Evolutionary conservation across 306 rosid genomes (phyloP), one percentile per base, ranked within the genome.

Genomic region (Rosa lucieae): DNA sequence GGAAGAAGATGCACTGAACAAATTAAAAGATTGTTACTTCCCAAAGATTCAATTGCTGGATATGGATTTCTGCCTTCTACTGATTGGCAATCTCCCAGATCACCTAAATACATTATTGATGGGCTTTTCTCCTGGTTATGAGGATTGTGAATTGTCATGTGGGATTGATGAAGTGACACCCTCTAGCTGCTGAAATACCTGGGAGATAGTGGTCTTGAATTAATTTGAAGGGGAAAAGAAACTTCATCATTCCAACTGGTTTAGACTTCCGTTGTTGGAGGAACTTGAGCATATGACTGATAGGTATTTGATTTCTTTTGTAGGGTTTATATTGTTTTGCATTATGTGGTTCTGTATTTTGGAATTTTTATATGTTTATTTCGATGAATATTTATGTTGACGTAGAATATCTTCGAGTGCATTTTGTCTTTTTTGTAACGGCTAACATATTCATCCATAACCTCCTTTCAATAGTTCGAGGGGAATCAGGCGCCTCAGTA

Each of bases 251-350:
- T 29, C 32, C 32, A 29, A 29, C 32, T 29, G 32, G 32, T 29
- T 29, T 29, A 29, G 32, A 29, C 32, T 2, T 29, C 32, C 32
- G n/a, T n/a, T n/a, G n/a, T n/a, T n/a, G n/a, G n/a, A n/a, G n/a
- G n/a, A n/a, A n/a, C 91, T 91, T 32, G 56, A 12, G 12, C 69
- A 86, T 44, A 84, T 89, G 42, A 71, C 87, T 37, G 43, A 84
- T 1, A 79, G 87, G 97, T 91, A 73, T 61, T 23, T 61, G 32
- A 61, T 23, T 26, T 29, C 3, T n/a, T 7, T n/a, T n/a, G 2
- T 8, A 47, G 14, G 10, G 13, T 21, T 49, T 49, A 13, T 0
- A 14, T 2, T 32, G 53, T 14, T 49, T 12, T 49, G 53, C 18
- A 49, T 13, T 13, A 49, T 13, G 17, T 49, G 5, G 53, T 13